Evolutionary conservation across 2,329 filamentous ascomycete genomes (phyloP).

Genomic region (Macroventuria anomochaeta): DNA sequence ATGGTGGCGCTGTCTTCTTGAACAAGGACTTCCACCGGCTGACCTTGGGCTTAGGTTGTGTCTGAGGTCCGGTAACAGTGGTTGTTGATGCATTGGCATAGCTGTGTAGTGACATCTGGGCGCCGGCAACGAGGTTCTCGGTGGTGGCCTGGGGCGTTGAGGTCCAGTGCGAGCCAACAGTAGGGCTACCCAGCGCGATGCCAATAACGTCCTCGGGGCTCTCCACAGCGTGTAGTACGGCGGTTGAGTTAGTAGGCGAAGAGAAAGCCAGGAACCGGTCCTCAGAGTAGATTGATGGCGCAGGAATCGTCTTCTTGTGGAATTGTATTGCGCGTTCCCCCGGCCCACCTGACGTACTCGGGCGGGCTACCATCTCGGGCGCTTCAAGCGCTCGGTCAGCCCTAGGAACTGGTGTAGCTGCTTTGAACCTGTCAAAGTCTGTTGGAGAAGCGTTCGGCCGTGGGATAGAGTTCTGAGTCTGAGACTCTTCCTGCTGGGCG

Average conservation of each 20-base stretch:
- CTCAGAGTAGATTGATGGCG: conserved; percentile 33
- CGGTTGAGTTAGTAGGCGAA: conserved; percentile 38
- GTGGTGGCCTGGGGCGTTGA: conserved; percentile 28
- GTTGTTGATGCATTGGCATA: conserved; percentile 15
- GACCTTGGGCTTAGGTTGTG: conserved; percentile 43
- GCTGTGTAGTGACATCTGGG: conserved; percentile 18
- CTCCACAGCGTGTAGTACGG: conserved; percentile 41
- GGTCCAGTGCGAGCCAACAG: conserved; percentile 40
- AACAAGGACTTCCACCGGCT: conserved; percentile 51
- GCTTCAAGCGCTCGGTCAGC: conserved; percentile 34
- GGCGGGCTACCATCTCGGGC: conserved; percentile 41
- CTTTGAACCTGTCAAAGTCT: conserved; percentile 43
- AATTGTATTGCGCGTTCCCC: conserved; percentile 43
- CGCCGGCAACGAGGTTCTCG: conserved; percentile 14
- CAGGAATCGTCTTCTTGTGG: conserved; percentile 46
- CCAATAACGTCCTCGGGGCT: conserved; percentile 45
- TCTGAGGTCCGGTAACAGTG: conserved; percentile 16
- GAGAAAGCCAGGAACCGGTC: conserved; percentile 36
- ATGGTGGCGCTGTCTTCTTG: conserved; percentile 38
- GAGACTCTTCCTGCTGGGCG: conserved; percentile 33
- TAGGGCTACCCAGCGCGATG: conserved; percentile 50
- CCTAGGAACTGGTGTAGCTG: conserved; percentile 35
- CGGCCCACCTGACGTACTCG: conserved; percentile 45
- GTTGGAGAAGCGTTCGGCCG: conserved; percentile 29
- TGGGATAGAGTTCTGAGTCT: conserved; percentile 31